These are phyloP conservation scores for Neurospora cerealis DNA, from an alignment of 495 filamentous ascomycete species.

Conservation along the genomic window DNA sequence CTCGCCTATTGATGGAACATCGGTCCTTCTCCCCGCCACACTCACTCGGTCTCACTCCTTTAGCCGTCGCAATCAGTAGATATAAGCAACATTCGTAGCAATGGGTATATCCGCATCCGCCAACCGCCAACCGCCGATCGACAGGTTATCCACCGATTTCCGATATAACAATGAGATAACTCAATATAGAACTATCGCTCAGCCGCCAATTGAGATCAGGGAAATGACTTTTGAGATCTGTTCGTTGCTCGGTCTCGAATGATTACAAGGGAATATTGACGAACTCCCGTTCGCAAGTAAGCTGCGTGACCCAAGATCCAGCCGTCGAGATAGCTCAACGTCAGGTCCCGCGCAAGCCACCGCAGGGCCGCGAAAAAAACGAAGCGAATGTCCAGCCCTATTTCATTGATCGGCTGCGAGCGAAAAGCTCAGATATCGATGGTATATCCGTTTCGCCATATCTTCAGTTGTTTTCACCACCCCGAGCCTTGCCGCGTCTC, in stretches of 20 bases:
- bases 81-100: neutral
- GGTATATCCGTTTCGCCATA: neutral
- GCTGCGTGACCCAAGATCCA: neutral
- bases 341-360: neutral
- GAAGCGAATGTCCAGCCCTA: neutral
- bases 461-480: constrained; percentile 36
- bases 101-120: neutral
- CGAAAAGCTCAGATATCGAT: neutral
- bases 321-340: neutral
- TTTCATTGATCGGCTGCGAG: neutral
- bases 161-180: neutral
- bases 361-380: neutral
- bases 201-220: neutral
- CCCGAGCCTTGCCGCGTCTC: constrained; percentile 66
- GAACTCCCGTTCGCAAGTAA: neutral
- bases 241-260: neutral
- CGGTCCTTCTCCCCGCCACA: neutral
- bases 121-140: neutral
- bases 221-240: neutral
- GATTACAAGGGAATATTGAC: neutral
- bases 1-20: neutral
- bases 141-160: neutral
- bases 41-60: neutral
- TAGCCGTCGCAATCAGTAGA: neutral
- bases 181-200: neutral